These are phyloP conservation scores for Kwoniella bestiolae DNA, from an alignment of 768 basidiomycete genomes.

Conservation along the genomic window DNA sequence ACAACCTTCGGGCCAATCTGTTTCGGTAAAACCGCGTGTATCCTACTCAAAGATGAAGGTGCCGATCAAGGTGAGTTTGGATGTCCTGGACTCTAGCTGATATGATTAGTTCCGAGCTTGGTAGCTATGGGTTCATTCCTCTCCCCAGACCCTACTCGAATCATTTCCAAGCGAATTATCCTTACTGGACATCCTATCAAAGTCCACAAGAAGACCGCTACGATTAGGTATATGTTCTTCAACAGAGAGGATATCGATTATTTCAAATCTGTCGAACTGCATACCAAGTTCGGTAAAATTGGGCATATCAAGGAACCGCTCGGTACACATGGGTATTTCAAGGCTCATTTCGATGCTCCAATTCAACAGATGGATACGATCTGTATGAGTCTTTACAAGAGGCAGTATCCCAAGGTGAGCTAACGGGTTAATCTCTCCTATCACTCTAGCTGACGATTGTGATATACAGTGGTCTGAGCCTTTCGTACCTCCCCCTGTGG, in stretches of 20 bases:
- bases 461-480: conserved; percentile 15
- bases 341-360: conserved; percentile 91
- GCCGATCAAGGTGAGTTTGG: conserved; percentile 67
- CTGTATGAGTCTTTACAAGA: conserved; percentile 93
- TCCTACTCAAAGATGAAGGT: conserved; percentile 72
- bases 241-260: conserved; percentile 86
- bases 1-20: conserved; percentile 86
- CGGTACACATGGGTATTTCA: conserved; percentile 97
- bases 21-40: conserved; percentile 82
- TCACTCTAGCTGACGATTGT: conserved; percentile 18
- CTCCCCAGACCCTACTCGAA: conserved; percentile 84
- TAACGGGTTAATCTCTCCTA: conserved; percentile 4
- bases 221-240: conserved; percentile 99
- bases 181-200: conserved; percentile 96
- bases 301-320: conserved; percentile 86
- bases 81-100: not conserved
- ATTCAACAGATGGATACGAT: conserved; percentile 96
- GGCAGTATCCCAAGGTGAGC: conserved; percentile 88
- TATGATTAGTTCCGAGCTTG: conserved; percentile 61
- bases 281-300: conserved; percentile 85
- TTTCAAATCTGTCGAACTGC: conserved; percentile 88
- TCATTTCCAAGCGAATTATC: conserved; percentile 91
- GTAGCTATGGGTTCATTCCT: conserved; percentile 89
- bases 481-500: conserved; percentile 16
- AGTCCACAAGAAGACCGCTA: conserved; percentile 94